Evolutionary conservation across 2,329 filamentous ascomycete species (phyloP), one percentile per base, ranked within the genome.

Genomic region (Stagonosporopsis tanaceti): DNA sequence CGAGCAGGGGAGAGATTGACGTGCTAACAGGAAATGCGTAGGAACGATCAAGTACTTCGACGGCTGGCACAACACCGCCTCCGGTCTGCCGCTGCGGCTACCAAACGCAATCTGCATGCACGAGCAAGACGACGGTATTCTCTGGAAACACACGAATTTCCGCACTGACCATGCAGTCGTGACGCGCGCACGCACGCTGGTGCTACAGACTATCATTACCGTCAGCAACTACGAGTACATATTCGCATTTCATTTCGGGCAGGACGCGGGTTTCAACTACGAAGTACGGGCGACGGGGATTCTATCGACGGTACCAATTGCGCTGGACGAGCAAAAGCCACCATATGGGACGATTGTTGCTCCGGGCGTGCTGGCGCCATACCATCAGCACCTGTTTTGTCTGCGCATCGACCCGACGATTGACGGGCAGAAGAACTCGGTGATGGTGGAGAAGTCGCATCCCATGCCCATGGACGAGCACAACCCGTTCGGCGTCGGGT

Each of bases 41-140:
- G 55, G 46, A 4, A 61, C 68, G 24, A 80, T 81, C 65, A 77
- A 78, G 30, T 80, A 81, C 53, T 79, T 80, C 37, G 73, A 78
- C 47, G 75, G 68, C 9, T 78, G 71, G 68, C 73, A 76, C 50
- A 74, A 68, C 32, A 77, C 74, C 0, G 53, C 61, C 3, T 53
- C 59, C 0, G 78, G 78, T 0, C 70, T 76, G 2, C 72, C 78
- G 1, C 47, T 78, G 6, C 72, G 74, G 22, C 62, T 78, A 2
- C 76, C 76, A 0, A 81, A 81, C 44, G 77, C 76, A 0, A 63
- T 81, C 15, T 81, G 79, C 65, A 74, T 73, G 48, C 79, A 79
- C 77, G 93, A 97, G 76, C 92, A 96, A 79, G 69, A 72, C 28
- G 62, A 67, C 15, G 66, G 68, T 1, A 71, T 70, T 15, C 51